phyloP scores from a whole-genome alignment of 2,329 filamentous ascomycete genomes.

The Macrophomina tecta region DNA sequence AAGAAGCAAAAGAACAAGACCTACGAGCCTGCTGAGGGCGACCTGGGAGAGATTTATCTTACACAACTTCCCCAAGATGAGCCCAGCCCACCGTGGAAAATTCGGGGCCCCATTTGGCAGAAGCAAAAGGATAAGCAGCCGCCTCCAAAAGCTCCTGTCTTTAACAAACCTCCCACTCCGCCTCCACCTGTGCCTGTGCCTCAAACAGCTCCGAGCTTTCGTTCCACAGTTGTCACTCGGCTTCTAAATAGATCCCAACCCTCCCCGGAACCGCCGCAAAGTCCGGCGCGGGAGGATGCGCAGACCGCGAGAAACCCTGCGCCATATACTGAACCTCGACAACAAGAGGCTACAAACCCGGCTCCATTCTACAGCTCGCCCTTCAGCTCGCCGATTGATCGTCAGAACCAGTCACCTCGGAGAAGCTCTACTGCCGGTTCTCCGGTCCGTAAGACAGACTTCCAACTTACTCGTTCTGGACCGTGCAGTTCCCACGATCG shows the following conservation, averaged over 20 bases:
- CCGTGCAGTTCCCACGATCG: background rate
- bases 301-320: background rate
- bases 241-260: background rate
- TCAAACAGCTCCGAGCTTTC: constrained; percentile 12
- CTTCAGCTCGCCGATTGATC: background rate
- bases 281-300: background rate
- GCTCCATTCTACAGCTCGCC: constrained; percentile 19
- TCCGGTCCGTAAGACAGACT: background rate
- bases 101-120: constrained; percentile 57
- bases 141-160: constrained; percentile 30
- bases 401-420: background rate
- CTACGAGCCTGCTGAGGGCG: constrained; percentile 48
- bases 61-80: constrained; percentile 52
- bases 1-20: constrained; percentile 51
- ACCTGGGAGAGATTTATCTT: constrained; percentile 49
- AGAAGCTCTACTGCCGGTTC: background rate
- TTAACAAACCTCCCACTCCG: constrained; percentile 28
- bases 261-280: background rate
- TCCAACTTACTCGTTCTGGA: background rate
- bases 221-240: background rate
- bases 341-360: background rate
- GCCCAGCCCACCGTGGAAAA: constrained; percentile 41
- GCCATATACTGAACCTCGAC: background rate
- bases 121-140: constrained; percentile 39
- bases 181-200: constrained; percentile 7